These are phyloP conservation scores for Amylostereum areolatum DNA, from an alignment of 1,284 basidiomycete species.

Conservation along the genomic window DNA sequence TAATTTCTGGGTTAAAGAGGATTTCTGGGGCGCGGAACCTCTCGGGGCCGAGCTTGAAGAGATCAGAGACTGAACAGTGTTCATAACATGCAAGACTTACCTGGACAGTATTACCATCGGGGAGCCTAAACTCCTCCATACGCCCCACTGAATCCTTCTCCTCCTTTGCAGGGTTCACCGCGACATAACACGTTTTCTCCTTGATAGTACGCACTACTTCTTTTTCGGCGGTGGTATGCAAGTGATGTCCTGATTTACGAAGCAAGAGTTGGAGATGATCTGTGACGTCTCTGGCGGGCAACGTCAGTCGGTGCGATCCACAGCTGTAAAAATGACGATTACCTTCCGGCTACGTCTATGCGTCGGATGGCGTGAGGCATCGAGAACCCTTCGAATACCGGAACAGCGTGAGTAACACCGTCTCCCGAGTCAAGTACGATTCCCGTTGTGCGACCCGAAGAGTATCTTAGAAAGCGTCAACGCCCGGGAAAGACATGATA, in stretches of 20 bases:
- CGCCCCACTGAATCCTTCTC: slow-evolving; percentile 84
- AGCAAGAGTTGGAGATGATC: slow-evolving; percentile 93
- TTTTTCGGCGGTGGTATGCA: slow-evolving; percentile 95
- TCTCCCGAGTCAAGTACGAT: slow-evolving; percentile 99
- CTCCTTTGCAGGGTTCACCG: slow-evolving; percentile 87
- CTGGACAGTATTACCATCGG: slow-evolving; percentile 92
- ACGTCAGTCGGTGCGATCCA: slow-evolving; percentile 7
- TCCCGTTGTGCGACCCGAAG: slow-evolving; percentile 97
- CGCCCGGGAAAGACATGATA: slow-evolving; percentile 4
- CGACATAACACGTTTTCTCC: slow-evolving; percentile 96
- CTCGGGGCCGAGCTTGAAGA: slow-evolving; percentile 80
- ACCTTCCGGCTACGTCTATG: slow-evolving; percentile 95
- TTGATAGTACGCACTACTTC: slow-evolving; percentile 98
- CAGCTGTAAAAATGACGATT: slow-evolving; percentile 17
- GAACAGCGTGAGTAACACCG: slow-evolving; percentile 97
- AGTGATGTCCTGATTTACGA: slow-evolving; percentile 90
- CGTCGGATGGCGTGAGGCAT: slow-evolving; percentile 98
- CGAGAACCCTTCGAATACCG: slow-evolving; percentile 98
- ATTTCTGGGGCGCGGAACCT: slow-evolving; percentile 98
- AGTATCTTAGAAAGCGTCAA: slow-evolving; percentile 62
- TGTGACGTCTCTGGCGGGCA: slow-evolving; percentile 77
- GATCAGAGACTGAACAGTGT: slow-evolving; percentile 7
- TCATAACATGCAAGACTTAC: slow-evolving; percentile 35
- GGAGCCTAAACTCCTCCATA: slow-evolving; percentile 87
- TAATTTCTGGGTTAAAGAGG: slow-evolving; percentile 94